Percentiles rank a stretch among this genome's conserved stretches.
phyloP scores from a whole-genome alignment of 1,284 basidiomycete genomes.

The Schizophyllum commune region DNA sequence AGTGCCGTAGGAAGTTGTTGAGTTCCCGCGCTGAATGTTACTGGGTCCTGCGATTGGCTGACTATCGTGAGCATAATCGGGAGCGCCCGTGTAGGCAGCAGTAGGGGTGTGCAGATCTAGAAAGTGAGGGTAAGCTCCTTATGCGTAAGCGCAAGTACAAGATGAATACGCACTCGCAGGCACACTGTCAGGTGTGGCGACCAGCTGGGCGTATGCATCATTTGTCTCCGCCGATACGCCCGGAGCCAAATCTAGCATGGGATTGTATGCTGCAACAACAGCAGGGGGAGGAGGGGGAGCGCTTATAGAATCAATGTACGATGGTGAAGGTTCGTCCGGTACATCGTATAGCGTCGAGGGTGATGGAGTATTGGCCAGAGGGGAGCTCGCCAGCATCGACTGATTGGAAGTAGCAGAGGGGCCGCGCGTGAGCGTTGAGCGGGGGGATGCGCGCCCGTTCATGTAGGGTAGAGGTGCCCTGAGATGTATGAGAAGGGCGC shows the following conservation, averaged over 20 bases:
- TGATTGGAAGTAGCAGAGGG: neutral
- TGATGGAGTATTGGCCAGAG: neutral
- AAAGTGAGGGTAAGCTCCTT: neutral
- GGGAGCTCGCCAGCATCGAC: neutral
- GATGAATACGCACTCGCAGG: neutral
- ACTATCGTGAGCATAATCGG: neutral
- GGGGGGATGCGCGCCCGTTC: neutral
- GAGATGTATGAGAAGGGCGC: neutral
- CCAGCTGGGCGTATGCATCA: neutral
- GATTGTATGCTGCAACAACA: slow-evolving; percentile 7
- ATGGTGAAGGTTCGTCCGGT: neutral
- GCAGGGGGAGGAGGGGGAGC: too few species aligned
- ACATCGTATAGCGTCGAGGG: neutral
- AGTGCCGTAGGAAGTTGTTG: neutral
- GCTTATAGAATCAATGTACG: neutral
- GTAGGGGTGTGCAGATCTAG: neutral
- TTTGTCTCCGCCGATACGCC: slow-evolving; percentile 3
- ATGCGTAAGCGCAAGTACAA: neutral
- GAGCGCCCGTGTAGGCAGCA: neutral
- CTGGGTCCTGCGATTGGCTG: slow-evolving; percentile 16
- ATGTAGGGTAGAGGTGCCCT: neutral
- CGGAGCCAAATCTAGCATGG: slow-evolving; percentile 1
- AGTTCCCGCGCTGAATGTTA: slow-evolving; percentile 17
- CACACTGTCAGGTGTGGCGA: neutral
- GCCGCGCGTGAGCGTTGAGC: neutral